Evolutionary conservation across 2,329 filamentous ascomycete genomes (phyloP).

Genomic region (Paecilomyces formosus): DNA sequence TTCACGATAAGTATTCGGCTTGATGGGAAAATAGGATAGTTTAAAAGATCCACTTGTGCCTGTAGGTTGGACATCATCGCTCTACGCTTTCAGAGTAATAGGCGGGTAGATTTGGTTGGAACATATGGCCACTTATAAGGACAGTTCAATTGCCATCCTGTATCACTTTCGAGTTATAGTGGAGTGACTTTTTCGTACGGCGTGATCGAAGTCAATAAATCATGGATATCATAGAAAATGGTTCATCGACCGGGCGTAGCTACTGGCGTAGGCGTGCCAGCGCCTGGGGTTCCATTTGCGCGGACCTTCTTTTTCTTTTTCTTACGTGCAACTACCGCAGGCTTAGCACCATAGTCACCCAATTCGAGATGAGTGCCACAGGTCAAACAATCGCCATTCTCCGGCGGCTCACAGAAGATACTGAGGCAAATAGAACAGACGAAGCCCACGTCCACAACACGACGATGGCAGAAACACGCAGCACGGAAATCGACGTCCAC

Average conservation of each 20-base stretch:
- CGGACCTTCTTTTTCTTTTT: conserved; percentile 72
- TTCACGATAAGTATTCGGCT: neutral
- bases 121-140: neutral
- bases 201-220: neutral
- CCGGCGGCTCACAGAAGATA: conserved; percentile 70
- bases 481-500: conserved; percentile 91
- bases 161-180: neutral
- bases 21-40: neutral
- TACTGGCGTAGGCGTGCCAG: conserved; percentile 54
- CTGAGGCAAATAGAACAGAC: conserved; percentile 95
- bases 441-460: conserved; percentile 84
- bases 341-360: conserved; percentile 67
- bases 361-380: conserved; percentile 73
- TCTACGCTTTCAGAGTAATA: neutral
- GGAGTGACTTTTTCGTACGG: neutral
- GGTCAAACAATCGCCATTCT: conserved; percentile 66
- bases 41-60: neutral
- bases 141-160: neutral
- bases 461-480: conserved; percentile 95
- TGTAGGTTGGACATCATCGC: neutral
- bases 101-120: neutral
- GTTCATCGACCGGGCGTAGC: conserved; percentile 29
- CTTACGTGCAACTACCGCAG: conserved; percentile 63
- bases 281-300: conserved; percentile 36
- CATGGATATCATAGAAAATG: neutral